These are phyloP conservation scores for Malassezia cuniculi DNA, from an alignment of 1,284 basidiomycete genomes.

Conservation along the genomic window DNA sequence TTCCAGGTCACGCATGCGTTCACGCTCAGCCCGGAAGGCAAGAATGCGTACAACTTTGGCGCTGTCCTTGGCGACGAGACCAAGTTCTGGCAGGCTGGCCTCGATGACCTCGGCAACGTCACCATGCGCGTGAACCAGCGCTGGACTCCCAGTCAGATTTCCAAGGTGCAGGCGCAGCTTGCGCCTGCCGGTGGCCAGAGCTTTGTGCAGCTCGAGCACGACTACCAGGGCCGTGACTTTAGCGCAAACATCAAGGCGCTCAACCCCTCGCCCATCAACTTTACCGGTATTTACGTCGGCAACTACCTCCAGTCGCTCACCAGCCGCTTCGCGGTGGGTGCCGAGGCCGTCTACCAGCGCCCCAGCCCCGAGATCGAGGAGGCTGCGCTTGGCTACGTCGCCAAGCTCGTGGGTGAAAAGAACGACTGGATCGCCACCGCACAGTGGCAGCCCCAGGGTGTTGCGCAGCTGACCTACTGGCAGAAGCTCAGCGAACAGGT, in stretches of 20 bases:
- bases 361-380: conserved; percentile 53
- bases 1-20: conserved; percentile 99
- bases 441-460: conserved; percentile 66
- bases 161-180: conserved; percentile 83
- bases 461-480: conserved; percentile 88
- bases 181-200: conserved; percentile 37
- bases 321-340: conserved; percentile 74
- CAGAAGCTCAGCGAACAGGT: conserved; percentile 89
- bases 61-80: conserved; percentile 76
- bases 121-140: conserved; percentile 80
- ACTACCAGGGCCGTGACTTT: conserved; percentile 79
- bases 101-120: conserved; percentile 84
- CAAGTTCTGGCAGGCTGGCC: conserved; percentile 75
- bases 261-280: conserved; percentile 77
- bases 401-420: conserved; percentile 53
- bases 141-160: conserved; percentile 65
- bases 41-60: conserved; percentile 77
- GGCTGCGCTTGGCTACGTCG: conserved; percentile 67
- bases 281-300: conserved; percentile 83
- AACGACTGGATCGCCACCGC: conserved; percentile 64
- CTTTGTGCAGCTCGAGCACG: conserved; percentile 74
- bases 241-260: conserved; percentile 75
- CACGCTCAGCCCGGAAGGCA: conserved; percentile 55
- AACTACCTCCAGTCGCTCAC: conserved; percentile 92
- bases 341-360: conserved; percentile 74